Evolutionary conservation across 371 early-diverging fungal genomes (phyloP).

Genomic region (Rhizopus delemar): DNA sequence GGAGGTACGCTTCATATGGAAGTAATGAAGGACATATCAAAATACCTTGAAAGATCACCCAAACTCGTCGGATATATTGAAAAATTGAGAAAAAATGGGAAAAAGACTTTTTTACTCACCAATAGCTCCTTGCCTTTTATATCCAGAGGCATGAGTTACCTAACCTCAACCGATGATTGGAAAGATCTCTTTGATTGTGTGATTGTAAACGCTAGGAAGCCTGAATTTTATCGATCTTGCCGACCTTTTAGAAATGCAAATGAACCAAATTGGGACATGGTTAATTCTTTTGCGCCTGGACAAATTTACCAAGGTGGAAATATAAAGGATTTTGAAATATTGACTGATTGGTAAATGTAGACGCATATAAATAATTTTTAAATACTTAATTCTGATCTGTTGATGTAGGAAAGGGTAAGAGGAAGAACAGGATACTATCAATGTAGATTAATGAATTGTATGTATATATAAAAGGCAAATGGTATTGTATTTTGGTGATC

Average conservation of each 20-base stretch:
- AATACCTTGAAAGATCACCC: slow-evolving; percentile 52
- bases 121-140: slow-evolving; percentile 65
- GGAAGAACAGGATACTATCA: slow-evolving; percentile 14
- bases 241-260: slow-evolving; percentile 58
- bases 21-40: slow-evolving; percentile 51
- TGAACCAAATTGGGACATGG: slow-evolving; percentile 55
- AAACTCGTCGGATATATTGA: slow-evolving; percentile 55
- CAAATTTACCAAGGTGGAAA: slow-evolving; percentile 70
- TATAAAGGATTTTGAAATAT: slow-evolving; percentile 52
- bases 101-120: slow-evolving; percentile 61
- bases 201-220: slow-evolving; percentile 62
- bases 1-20: slow-evolving; percentile 57
- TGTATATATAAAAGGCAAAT: slow-evolving; percentile 40
- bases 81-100: slow-evolving; percentile 45
- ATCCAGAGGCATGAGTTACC: slow-evolving; percentile 50
- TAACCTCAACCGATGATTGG: slow-evolving; percentile 58
- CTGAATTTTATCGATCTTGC: slow-evolving; percentile 58
- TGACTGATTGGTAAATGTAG: slow-evolving; percentile 61
- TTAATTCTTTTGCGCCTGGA: slow-evolving; percentile 55
- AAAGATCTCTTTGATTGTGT: slow-evolving; percentile 67
- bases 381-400: background rate
- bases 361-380: background rate
- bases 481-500: slow-evolving; percentile 72
- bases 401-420: slow-evolving; percentile 2
- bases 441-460: background rate